A percentile compares a stretch with the other conserved stretches of the same genome.
Evolutionary conservation across 139 green algal species (phyloP).

Genomic region (Dunaliella primolecta): DNA sequence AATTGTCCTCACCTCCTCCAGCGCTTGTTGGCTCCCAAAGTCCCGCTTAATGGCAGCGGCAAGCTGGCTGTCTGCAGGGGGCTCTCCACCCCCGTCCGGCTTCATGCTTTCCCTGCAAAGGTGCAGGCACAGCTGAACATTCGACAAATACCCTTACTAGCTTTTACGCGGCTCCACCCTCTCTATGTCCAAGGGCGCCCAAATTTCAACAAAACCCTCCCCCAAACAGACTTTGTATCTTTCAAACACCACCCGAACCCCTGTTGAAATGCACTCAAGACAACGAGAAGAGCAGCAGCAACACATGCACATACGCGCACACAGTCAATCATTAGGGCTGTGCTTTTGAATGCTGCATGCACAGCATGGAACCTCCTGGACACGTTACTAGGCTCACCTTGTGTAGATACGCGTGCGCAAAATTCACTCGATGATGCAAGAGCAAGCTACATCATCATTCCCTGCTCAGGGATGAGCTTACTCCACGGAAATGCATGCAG

Average conservation of each 20-base stretch:
- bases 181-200: background rate
- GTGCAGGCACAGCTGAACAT: background rate
- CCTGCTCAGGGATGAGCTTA: background rate
- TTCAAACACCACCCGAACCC: too few species aligned
- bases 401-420: background rate
- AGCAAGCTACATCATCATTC: background rate
- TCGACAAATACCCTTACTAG: too few species aligned
- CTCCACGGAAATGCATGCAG: background rate
- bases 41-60: conserved; percentile 61
- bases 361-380: background rate
- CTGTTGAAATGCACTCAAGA: too few species aligned
- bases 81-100: conserved; percentile 55
- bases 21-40: conserved; percentile 72
- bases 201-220: background rate
- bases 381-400: background rate
- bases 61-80: conserved; percentile 47
- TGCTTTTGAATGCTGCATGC: too few species aligned
- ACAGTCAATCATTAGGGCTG: too few species aligned
- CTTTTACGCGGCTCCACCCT: too few species aligned
- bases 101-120: conserved; percentile 76
- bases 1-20: conserved; percentile 74
- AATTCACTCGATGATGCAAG: background rate
- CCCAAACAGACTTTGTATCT: background rate
- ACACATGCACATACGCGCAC: too few species aligned
- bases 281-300: too few species aligned